These are phyloP conservation scores for Podosphaera aphanis DNA, from an alignment of 2,329 filamentous ascomycete species.

Conservation along the genomic window DNA sequence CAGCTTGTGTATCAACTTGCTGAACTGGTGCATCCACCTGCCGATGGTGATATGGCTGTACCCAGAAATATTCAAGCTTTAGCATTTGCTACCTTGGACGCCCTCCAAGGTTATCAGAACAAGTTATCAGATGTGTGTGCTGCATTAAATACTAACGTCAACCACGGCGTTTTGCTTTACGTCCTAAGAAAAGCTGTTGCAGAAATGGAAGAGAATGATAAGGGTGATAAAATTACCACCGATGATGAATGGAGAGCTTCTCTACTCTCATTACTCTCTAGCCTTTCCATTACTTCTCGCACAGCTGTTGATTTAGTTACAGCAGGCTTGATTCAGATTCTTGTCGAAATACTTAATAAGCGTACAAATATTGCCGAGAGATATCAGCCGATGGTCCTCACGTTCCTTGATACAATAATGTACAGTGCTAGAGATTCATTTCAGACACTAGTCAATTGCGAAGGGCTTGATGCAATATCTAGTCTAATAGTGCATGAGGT, in stretches of 20 bases:
- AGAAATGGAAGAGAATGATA: slow-evolving; percentile 44
- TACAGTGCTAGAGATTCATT: slow-evolving; percentile 71
- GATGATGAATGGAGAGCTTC: slow-evolving; percentile 77
- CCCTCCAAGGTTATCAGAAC: slow-evolving; percentile 54
- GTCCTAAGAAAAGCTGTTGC: slow-evolving; percentile 75
- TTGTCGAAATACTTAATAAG: slow-evolving; percentile 70
- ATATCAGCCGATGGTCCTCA: slow-evolving; percentile 61
- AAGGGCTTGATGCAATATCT: slow-evolving; percentile 77
- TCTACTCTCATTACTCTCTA: slow-evolving; percentile 67
- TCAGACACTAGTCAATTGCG: slow-evolving; percentile 54
- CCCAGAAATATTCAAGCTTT: slow-evolving; percentile 62
- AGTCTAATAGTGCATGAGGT: slow-evolving; percentile 65
- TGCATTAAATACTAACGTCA: slow-evolving; percentile 85
- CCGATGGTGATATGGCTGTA: slow-evolving; percentile 41
- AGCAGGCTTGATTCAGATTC: slow-evolving; percentile 69
- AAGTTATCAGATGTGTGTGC: slow-evolving; percentile 65
- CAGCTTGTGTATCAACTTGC: slow-evolving; percentile 84
- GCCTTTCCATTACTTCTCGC: slow-evolving; percentile 50
- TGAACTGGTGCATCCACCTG: slow-evolving; percentile 68
- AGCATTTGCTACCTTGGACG: slow-evolving; percentile 60
- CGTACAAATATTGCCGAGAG: slow-evolving; percentile 63
- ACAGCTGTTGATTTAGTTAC: slow-evolving; percentile 67
- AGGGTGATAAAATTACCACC: slow-evolving; percentile 36
- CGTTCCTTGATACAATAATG: slow-evolving; percentile 72
- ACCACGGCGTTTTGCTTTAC: slow-evolving; percentile 85